These are phyloP conservation scores for Globisporangium megalacanthum DNA, from an alignment of 352 stramenopile genomes.

Conservation along the genomic window DNA sequence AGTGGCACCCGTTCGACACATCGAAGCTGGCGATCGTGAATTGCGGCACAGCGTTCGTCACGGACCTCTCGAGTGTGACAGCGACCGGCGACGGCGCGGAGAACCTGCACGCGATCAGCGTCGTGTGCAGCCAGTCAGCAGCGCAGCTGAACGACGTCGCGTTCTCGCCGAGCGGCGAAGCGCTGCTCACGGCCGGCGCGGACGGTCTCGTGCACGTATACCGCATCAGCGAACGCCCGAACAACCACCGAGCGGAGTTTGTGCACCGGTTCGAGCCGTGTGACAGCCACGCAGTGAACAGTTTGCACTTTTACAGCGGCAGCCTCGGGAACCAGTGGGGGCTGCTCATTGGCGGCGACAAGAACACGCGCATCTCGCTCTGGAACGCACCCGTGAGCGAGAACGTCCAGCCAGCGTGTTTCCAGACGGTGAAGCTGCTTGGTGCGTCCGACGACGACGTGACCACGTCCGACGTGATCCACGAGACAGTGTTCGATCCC, in stretches of 20 bases:
- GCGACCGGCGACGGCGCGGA: slow-evolving; percentile 29
- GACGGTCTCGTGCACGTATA: slow-evolving; percentile 84
- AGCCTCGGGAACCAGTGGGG: slow-evolving; percentile 38
- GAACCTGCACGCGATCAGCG: slow-evolving; percentile 64
- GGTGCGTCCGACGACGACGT: slow-evolving; percentile 20
- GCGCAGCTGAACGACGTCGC: slow-evolving; percentile 73
- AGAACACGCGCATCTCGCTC: slow-evolving; percentile 56
- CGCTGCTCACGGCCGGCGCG: slow-evolving; percentile 59
- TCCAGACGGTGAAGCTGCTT: slow-evolving; percentile 57
- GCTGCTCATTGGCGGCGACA: slow-evolving; percentile 59
- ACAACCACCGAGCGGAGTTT: slow-evolving; percentile 55
- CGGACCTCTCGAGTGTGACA: slow-evolving; percentile 44
- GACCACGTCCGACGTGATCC: slow-evolving; percentile 17
- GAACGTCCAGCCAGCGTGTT: slow-evolving; percentile 42
- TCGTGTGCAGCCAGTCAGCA: slow-evolving; percentile 62
- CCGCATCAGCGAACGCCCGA: slow-evolving; percentile 36
- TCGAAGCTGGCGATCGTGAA: slow-evolving; percentile 73
- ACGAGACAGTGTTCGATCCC: slow-evolving; percentile 67
- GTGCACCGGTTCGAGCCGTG: slow-evolving; percentile 80
- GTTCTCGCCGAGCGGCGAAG: slow-evolving; percentile 56
- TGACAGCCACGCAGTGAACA: slow-evolving; percentile 58
- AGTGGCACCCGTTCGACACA: slow-evolving; percentile 75
- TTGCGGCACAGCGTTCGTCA: slow-evolving; percentile 58
- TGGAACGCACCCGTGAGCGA: slow-evolving; percentile 60
- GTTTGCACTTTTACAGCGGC: slow-evolving; percentile 60